Evolutionary conservation across 768 basidiomycete species (phyloP), one percentile per base, ranked within the genome.

Genomic region (Lentinula detonsa): DNA sequence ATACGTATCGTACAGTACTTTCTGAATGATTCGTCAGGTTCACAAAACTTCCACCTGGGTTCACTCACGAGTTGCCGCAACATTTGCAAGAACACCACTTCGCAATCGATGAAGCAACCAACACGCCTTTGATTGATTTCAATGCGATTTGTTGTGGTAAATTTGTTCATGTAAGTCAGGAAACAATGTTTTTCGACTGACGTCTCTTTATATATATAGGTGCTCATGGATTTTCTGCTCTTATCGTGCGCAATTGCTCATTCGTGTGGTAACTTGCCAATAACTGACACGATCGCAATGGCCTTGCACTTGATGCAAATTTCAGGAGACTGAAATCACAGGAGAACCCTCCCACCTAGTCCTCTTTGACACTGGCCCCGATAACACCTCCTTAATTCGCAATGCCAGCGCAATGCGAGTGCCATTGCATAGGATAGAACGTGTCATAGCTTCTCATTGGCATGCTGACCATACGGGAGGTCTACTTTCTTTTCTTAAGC

Each of bases 351-450:
- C 76, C 3, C 81, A 83, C 58, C 73, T 79, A n/a, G 85, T 84
- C 15, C 78, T 94, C 39, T 92, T 95, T 68, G 93, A 95, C 73
- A 87, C 90, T 15, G 93, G 93, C 0, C 93, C 92, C 8, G 92
- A 94, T 68, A 82, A 84, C 15, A 76, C 75, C 23, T 85, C 88
- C 31, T 84, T 95, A 63, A 80, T 85, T n/a, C 85, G 90, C 55
- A 94, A 93, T 71, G 70, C 85, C 28, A 71, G 71, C 5, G 82
- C 85, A 3, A 78, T 94, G 77, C 75, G 84, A 21, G 68, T 84
- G 0, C 80, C 81, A 2, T 71, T 84, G 8, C 73, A 78, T 37
- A 70, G 76, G 42, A 77, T 95, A 65, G 81, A 83, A 40, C 80
- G 85, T 33, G 75, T 93, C 45, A 75, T 91, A 39, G 80, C 84